Conservation (phyloP, 805 yeast genomes). For the Candida verbasci region DNA sequence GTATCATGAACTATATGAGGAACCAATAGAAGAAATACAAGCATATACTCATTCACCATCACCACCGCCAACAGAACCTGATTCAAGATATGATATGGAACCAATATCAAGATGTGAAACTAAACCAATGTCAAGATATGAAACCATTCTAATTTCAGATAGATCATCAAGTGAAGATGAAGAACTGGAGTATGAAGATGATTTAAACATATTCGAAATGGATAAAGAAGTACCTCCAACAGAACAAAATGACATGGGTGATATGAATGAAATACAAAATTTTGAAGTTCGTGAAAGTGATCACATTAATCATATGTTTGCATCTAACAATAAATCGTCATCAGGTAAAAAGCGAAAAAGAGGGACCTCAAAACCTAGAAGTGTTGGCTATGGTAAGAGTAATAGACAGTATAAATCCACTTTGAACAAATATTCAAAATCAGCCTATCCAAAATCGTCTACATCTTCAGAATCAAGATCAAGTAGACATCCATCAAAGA, state of each 20-base stretch:
- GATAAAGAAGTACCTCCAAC: background rate
- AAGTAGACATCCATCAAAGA: background rate
- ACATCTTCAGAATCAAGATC: background rate
- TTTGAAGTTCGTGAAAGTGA: constrained; percentile 12
- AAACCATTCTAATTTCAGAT: background rate
- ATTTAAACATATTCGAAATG: background rate
- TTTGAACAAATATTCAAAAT: too few relatives aligned
- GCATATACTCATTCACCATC: background rate
- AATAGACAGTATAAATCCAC: too few relatives aligned
- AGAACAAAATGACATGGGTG: too few relatives aligned
- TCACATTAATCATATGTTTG: constrained; percentile 16
- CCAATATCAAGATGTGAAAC: background rate
- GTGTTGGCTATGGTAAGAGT: too few relatives aligned
- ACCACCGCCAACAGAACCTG: background rate
- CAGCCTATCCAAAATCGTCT: background rate
- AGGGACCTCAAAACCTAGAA: background rate
- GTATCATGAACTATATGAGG: constrained; percentile 7
- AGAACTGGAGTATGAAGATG: constrained; percentile 4
- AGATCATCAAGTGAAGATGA: constrained; percentile 1
- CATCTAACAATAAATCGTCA: background rate
- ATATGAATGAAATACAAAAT: too few relatives aligned
- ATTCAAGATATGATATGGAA: background rate
- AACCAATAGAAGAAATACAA: background rate
- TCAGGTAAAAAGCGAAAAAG: background rate
- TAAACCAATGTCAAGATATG: background rate